Evolutionary conservation across 768 basidiomycete species (phyloP), one percentile per base, ranked within the genome.

Genomic region (Kwoniella mangroviensis): DNA sequence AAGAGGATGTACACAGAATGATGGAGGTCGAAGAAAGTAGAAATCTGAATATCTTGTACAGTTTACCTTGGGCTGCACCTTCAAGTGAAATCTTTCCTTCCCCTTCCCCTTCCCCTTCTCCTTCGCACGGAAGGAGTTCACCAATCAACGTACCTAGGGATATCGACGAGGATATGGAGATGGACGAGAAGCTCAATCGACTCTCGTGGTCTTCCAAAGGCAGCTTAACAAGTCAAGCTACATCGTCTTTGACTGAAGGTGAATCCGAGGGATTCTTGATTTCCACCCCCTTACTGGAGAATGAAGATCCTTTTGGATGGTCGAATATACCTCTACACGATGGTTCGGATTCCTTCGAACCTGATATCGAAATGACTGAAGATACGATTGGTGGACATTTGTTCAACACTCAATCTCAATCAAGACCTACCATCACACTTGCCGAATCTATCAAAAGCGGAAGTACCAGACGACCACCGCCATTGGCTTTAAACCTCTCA

Each of bases 281-380:
- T 7, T 24, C 40, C 11, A 71, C 70, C 9, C 70, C 70, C 6
- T 52, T 45, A 11, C 26, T 62, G 40, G 70, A 66, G 43, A 51
- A 59, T 26, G 70, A 71, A 6, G 70, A 71, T 61, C 64, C 65
- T 12, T 71, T 71, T 28, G 64, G 63, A 21, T 69, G 68, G 68
- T 52, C 54, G 28, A 49, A 34, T 12, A 58, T 64, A 21, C 61
- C 52, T 15, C 13, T 63, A 26, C 43, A 40, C 11, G n/a, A 56
- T 12, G 21, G 19, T 19, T 61, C 55, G 4, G 52, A 64, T n/a
- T 24, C 42, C 12, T 40, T 54, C 41, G 65, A 67, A 24, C 59
- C 43, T 41, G 70, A 71, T 52, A 42, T 62, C 22, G 61, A 72
- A 49, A 61, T 63, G 60, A 60, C 67, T n/a, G 65, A 65, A 42